Evolutionary conservation across 805 yeast species (phyloP).

Genomic region (Limtongia smithiae): DNA sequence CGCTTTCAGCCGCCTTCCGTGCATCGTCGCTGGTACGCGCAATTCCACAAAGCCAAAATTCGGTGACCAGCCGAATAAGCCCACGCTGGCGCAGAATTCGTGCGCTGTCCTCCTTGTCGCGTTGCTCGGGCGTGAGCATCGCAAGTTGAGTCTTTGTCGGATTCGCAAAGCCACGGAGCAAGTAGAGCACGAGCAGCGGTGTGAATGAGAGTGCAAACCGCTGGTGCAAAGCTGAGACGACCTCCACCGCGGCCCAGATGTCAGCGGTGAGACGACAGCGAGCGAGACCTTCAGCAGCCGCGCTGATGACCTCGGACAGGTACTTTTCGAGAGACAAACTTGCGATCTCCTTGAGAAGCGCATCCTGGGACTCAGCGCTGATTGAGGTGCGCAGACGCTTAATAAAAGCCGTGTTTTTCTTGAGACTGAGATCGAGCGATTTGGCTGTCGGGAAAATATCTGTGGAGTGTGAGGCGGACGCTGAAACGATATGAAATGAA

Average conservation of each 20-base stretch:
- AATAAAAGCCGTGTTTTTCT: conserved; percentile 74
- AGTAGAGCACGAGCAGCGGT: conserved; percentile 11
- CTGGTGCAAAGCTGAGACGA: conserved; percentile 72
- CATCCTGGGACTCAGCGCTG: conserved; percentile 47
- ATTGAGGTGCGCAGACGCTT: conserved; percentile 61
- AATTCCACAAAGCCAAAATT: conserved; percentile 56
- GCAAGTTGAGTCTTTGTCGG: conserved; percentile 28
- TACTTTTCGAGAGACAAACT: conserved; percentile 69
- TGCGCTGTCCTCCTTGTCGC: conserved; percentile 46
- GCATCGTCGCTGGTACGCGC: conserved; percentile 47
- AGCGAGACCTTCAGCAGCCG: conserved; percentile 59
- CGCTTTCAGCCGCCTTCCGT: conserved; percentile 32
- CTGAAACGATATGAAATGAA: neutral
- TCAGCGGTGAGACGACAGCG: conserved; percentile 56
- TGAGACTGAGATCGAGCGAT: conserved; percentile 64
- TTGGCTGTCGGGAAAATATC: conserved; percentile 23
- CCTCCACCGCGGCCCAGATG: conserved; percentile 58
- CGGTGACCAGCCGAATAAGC: conserved; percentile 52
- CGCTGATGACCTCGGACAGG: conserved; percentile 61
- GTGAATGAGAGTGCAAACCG: conserved; percentile 59
- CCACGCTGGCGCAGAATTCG: conserved; percentile 45
- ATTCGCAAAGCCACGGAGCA: conserved; percentile 32
- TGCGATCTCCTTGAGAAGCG: conserved; percentile 57
- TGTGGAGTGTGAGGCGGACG: neutral
- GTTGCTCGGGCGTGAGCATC: conserved; percentile 32